Conservation (phyloP, 2,329 filamentous ascomycete species). For the Fusarium liriodendri region DNA sequence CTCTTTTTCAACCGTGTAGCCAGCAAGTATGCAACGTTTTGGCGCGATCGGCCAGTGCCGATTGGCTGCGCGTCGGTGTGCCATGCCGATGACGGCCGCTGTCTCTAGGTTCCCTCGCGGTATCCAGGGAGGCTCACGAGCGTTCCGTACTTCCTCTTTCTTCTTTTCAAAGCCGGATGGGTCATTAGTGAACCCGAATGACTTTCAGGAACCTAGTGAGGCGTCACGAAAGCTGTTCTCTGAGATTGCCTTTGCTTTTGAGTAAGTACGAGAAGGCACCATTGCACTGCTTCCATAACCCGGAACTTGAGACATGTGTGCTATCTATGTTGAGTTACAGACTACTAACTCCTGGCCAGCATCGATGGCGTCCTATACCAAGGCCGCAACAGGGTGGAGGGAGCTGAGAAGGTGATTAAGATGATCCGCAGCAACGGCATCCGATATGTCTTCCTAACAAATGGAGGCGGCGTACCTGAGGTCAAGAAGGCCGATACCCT, state of each 20-base stretch:
- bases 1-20: neutral
- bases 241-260: conserved; percentile 53
- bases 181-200: conserved; percentile 33
- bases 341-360: conserved; percentile 45
- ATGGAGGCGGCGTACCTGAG: conserved; percentile 91
- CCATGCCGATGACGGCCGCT: conserved; percentile 20
- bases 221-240: conserved; percentile 43
- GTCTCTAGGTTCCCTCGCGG: conserved; percentile 8
- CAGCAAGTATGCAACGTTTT: conserved; percentile 36
- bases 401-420: conserved; percentile 78
- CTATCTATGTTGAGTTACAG: neutral
- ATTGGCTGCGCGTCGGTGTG: conserved; percentile 37
- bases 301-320: neutral
- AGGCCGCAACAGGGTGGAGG: conserved; percentile 80
- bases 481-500: conserved; percentile 50
- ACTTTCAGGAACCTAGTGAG: conserved; percentile 35
- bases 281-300: neutral
- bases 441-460: conserved; percentile 94
- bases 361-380: conserved; percentile 97
- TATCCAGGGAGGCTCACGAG: conserved; percentile 2
- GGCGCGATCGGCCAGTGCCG: conserved; percentile 42
- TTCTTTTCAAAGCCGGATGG: conserved; percentile 37
- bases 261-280: conserved; percentile 40
- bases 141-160: conserved; percentile 26
- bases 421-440: conserved; percentile 80